phyloP scores from a whole-genome alignment of 768 basidiomycete species.

The Suillus subalutaceus region DNA sequence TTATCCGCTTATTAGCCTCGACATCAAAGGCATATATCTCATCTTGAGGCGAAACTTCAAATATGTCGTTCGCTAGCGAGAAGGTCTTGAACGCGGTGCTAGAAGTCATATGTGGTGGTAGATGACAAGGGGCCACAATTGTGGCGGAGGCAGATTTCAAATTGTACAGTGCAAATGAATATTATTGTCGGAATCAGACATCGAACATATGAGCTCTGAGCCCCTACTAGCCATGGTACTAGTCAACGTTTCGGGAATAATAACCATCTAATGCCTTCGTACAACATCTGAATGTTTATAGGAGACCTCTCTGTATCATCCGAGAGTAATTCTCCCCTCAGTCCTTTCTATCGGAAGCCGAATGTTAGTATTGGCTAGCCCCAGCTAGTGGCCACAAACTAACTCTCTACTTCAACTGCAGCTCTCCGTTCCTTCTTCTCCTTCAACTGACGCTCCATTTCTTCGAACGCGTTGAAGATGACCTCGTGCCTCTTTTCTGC shows the following conservation, averaged over 20 bases:
- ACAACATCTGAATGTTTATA: slow-evolving; percentile 32
- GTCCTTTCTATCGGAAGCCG: slow-evolving; percentile 17
- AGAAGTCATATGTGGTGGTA: slow-evolving; percentile 36
- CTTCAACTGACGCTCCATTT: slow-evolving; percentile 62
- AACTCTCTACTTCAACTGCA: slow-evolving; percentile 39
- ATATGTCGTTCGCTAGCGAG: slow-evolving; percentile 68
- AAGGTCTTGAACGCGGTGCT: slow-evolving; percentile 74
- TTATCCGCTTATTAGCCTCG: slow-evolving; percentile 66
- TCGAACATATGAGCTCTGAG: background rate
- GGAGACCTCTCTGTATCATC: slow-evolving; percentile 21
- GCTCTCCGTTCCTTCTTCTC: slow-evolving; percentile 43
- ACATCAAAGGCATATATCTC: slow-evolving; percentile 78
- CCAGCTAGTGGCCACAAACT: slow-evolving; percentile 33
- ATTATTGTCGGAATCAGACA: background rate
- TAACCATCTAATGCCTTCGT: slow-evolving; percentile 53
- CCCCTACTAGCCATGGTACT: background rate
- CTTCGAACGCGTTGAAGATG: slow-evolving; percentile 69
- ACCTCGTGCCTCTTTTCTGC: slow-evolving; percentile 31
- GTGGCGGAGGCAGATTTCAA: slow-evolving; percentile 1
- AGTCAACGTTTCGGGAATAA: slow-evolving; percentile 46
- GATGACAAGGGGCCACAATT: slow-evolving; percentile 4
- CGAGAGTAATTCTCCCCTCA: slow-evolving; percentile 20
- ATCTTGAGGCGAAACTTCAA: slow-evolving; percentile 73
- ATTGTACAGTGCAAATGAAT: background rate
- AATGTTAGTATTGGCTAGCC: slow-evolving; percentile 18